A percentile compares a stretch with the other conserved stretches of the same genome.
Evolutionary conservation across 2,329 filamentous ascomycete species (phyloP).

Genomic region (Colletotrichum chrysophilum): DNA sequence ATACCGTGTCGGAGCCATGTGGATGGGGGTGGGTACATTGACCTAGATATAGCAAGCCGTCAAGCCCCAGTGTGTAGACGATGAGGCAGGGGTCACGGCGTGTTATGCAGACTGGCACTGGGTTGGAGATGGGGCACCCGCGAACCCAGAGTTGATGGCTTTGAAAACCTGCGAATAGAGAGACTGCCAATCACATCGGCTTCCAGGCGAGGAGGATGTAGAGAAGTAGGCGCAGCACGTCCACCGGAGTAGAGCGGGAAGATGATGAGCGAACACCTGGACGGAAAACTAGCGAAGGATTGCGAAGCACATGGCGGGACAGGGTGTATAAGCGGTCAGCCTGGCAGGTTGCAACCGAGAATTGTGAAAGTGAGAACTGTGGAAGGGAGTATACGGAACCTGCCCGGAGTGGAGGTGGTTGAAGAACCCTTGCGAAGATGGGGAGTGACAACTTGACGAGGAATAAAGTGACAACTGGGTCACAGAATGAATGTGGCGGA

Average conservation of each 20-base stretch:
- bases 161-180: background rate
- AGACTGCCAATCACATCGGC: background rate
- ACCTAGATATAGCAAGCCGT: slow-evolving; percentile 17
- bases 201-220: slow-evolving; percentile 1
- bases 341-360: background rate
- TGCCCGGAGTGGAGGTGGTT: background rate
- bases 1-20: slow-evolving; percentile 10
- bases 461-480: background rate
- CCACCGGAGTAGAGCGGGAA: background rate
- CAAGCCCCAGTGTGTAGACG: background rate
- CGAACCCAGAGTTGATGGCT: background rate
- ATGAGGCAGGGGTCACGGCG: background rate
- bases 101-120: background rate
- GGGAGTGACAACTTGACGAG: background rate
- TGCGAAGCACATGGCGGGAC: background rate
- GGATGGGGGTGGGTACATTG: background rate
- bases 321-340: background rate
- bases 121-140: background rate
- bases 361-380: background rate
- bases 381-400: background rate
- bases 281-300: background rate
- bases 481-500: background rate
- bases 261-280: background rate
- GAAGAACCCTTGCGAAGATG: background rate
- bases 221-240: background rate